Conservation (phyloP, 352 stramenopile genomes). For the Peronospora farinosa region DNA sequence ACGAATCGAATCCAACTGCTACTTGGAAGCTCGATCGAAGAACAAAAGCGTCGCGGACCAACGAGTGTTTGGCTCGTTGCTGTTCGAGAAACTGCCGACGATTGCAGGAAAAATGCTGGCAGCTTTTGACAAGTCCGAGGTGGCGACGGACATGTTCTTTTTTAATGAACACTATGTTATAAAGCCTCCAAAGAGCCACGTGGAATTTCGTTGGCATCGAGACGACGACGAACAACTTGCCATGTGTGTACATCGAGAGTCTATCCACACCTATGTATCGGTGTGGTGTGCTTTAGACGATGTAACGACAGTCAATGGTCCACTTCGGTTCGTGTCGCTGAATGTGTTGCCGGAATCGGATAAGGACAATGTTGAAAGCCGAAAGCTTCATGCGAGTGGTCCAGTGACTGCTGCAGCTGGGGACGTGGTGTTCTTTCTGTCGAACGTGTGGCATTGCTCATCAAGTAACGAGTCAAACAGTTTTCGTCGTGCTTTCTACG, state of each 20-base stretch:
- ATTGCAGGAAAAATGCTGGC: constrained; percentile 20
- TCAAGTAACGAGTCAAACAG: constrained; percentile 44
- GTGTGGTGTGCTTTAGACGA: constrained; percentile 64
- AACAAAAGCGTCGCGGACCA: not conserved
- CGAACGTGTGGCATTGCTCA: constrained; percentile 68
- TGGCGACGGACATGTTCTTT: constrained; percentile 28
- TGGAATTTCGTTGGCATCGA: constrained; percentile 71
- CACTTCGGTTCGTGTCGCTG: constrained; percentile 51
- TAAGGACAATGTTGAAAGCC: not conserved
- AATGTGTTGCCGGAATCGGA: not conserved
- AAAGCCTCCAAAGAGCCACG: constrained; percentile 45
- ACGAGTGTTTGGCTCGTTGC: constrained; percentile 20
- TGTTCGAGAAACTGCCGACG: constrained; percentile 41
- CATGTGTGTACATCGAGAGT: constrained; percentile 56
- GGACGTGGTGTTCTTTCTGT: constrained; percentile 59
- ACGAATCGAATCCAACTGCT: constrained; percentile 23
- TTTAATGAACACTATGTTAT: constrained; percentile 82
- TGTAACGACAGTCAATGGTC: constrained; percentile 42
- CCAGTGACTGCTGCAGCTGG: constrained; percentile 34
- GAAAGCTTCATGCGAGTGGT: constrained; percentile 16
- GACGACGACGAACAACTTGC: constrained; percentile 69
- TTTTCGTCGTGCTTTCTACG: constrained; percentile 58
- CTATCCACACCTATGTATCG: constrained; percentile 52
- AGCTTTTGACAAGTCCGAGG: not conserved
- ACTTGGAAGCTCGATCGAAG: constrained; percentile 28